Conservation (phyloP, 768 basidiomycete genomes). For the Macrolepiota albuminosa region DNA sequence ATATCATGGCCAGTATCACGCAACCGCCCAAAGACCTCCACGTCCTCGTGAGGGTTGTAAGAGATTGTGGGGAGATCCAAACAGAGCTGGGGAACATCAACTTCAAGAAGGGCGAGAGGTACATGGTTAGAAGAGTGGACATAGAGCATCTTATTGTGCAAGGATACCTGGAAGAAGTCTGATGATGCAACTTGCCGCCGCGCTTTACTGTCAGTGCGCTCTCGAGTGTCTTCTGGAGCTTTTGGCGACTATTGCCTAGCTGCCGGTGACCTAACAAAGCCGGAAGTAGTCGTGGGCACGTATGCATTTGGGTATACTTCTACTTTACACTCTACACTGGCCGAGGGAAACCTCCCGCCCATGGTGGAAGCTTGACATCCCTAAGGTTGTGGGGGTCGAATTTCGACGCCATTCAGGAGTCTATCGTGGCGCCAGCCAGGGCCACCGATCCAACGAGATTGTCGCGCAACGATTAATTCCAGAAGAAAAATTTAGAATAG, state of each 20-base stretch:
- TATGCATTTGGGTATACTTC: background rate
- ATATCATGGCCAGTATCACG: conserved; percentile 79
- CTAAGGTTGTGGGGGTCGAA: background rate
- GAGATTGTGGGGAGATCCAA: conserved; percentile 88
- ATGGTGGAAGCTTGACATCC: background rate
- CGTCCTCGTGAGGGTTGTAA: conserved; percentile 80
- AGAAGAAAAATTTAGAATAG: background rate
- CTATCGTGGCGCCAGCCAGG: background rate
- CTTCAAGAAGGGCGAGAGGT: conserved; percentile 86
- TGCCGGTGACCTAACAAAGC: background rate
- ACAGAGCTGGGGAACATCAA: conserved; percentile 90
- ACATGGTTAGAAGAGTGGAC: conserved; percentile 82
- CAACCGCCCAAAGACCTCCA: conserved; percentile 87
- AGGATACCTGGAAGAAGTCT: conserved; percentile 88
- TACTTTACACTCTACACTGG: background rate
- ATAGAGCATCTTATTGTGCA: conserved; percentile 94
- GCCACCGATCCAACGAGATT: background rate
- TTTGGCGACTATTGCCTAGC: background rate
- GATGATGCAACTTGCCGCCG: background rate
- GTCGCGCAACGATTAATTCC: too few relatives aligned
- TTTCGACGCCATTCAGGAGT: background rate
- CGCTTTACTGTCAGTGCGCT: background rate
- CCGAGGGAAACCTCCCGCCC: background rate
- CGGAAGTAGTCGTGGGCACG: background rate
- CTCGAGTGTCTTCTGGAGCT: background rate